Conservation (phyloP, 1,284 basidiomycete genomes). For the Ustilago bromivora region DNA sequence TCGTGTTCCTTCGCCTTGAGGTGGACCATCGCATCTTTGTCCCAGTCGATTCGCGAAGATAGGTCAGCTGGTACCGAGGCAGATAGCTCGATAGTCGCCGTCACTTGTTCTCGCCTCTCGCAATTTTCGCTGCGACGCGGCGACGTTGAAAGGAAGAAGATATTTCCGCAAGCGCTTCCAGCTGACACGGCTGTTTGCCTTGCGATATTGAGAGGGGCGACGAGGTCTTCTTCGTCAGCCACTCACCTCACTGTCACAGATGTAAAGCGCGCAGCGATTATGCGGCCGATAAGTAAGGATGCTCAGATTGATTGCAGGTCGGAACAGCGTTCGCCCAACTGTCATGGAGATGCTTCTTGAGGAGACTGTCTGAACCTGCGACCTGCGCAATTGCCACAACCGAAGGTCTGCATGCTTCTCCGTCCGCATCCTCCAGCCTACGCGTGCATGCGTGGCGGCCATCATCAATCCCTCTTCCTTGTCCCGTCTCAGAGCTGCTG, state of each 20-base stretch:
- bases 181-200: not conserved
- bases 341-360: not conserved
- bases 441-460: not conserved
- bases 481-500: not conserved
- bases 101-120: not conserved
- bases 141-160: not conserved
- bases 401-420: slow-evolving; percentile 5
- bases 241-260: not conserved
- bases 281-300: not conserved
- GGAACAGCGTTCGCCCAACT: slow-evolving; percentile 9
- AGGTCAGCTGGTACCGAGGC: not conserved
- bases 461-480: not conserved
- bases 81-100: not conserved
- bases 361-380: not conserved
- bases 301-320: not conserved
- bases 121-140: not conserved
- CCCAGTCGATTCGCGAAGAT: not conserved
- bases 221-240: too few relatives aligned
- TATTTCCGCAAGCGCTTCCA: not conserved
- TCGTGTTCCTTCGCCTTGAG: not conserved
- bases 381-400: slow-evolving; percentile 16
- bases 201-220: too few relatives aligned
- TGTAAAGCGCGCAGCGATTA: not conserved
- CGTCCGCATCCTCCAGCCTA: not conserved
- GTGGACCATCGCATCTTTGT: not conserved